Evolutionary conservation across 768 basidiomycete species (phyloP), one percentile per base, ranked within the genome.

Genomic region (Tulasnella sp.): DNA sequence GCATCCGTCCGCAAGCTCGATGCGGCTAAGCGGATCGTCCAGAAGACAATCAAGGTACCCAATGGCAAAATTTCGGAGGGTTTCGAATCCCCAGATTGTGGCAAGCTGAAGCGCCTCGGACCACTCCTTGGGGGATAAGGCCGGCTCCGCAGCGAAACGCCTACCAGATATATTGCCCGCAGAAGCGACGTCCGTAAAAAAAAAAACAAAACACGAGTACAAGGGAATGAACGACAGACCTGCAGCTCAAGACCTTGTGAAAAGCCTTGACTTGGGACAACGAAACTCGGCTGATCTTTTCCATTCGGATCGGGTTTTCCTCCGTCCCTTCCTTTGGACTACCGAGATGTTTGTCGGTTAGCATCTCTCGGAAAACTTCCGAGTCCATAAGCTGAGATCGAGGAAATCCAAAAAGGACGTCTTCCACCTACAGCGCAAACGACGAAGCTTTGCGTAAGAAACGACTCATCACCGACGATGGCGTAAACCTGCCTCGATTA

Each of bases 71-170:
- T 60, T 40, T 24, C 73, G 73, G 28, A 60, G 31, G 31, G 31
- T 18, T 60, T 79, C 72, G 69, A 73, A 75, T 20, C 72, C 16
- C 78, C 78, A 79, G 4, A 42, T 44, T 34, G 78, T 79, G 1
- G 78, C 78, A 24, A 79, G 73, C 34, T 31, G 76, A 2, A 77
- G 76, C 12, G 76, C 41, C 6, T 40, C 41, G 40, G 44, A 24
- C 50, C 76, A 77, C 20, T 77, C 46, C n/a, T 54, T 16, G 18
- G 46, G 3, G 20, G 76, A 46, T n/a, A 77, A 77, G n/a, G 34
- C 37, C 16, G 44, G 46, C 22, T 48, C 54, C 3, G 46, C 44
- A n/a, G 20, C 37, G 16, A 46, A 77, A 5, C 74, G 46, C 14
- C 74, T 75, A 20, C 37, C 37, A 18, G 22, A 44, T 54, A n/a